Base-by-base conservation (phyloP, 768 basidiomycete species). In the Rhodotorula sphaerocarpa region DNA sequence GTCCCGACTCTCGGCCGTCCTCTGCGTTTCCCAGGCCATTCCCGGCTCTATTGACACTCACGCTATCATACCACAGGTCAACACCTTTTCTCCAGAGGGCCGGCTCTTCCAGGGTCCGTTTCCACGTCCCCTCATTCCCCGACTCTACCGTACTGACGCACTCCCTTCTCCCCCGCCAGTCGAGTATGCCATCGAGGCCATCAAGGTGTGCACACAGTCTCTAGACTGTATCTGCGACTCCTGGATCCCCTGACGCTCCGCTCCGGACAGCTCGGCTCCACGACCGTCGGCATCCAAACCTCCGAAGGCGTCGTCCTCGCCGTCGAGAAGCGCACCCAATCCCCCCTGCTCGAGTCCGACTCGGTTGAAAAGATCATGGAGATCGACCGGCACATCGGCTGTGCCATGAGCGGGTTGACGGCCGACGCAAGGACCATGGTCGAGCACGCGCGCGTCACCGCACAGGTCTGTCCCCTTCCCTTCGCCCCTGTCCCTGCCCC, bases 291-390 rank as follows among this genome's bases (percentile, higher is more conserved):
- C 63, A 87, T 97, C 74, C 83, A 84, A 73, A 96, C 95, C 36
- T 81, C 85, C 43, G 80, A 88, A 70, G 95, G 95, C 63, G 87
- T 91, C 70, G 81, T 97, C 68, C 86, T 99, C 61, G 95, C 84
- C 57, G 90, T 97, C 69, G 95, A 99, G 80, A 97, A 99, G 79
- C 91, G 95, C 76, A 90, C 95, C 55, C 91, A 95, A 76, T 96
- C 92, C 0, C 88, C 91, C 15, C 82, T 99, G 51, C 83, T 97
- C 72, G 95, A 96, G 78, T 84, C 90, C 44, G 86, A 83, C 66
- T 92, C 91, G 58, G 91, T 99, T 73, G 93, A 99, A 76, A 97
- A 97, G 81, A 97, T 97, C 75, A 96, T 99, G 93, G 95, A 99
- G 79, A 97, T 99, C 72, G 95, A 97, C 78, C 69, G 76, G 18